These are phyloP conservation scores for Phytophthora fragariae DNA, from an alignment of 352 stramenopile genomes.

Conservation along the genomic window DNA sequence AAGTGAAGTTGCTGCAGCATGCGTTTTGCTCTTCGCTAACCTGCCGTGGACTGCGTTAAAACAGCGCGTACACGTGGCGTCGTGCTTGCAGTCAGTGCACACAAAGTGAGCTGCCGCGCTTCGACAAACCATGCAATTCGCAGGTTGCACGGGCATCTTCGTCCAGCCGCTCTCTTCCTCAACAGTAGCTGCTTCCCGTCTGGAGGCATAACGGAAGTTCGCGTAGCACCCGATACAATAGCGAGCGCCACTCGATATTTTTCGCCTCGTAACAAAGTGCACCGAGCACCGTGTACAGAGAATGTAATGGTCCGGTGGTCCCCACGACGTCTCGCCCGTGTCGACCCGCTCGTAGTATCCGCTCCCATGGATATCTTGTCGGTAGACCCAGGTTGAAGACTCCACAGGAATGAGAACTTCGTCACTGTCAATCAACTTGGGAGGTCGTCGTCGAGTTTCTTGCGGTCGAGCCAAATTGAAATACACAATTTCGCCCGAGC, in stretches of 20 bases:
- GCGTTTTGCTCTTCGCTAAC: conserved; percentile 24
- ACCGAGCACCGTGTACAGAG: background rate
- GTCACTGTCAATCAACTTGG: conserved; percentile 39
- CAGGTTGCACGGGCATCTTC: conserved; percentile 63
- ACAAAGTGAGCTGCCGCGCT: conserved; percentile 48
- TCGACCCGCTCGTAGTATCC: background rate
- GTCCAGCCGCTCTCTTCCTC: conserved; percentile 48
- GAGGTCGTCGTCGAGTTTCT: conserved; percentile 46
- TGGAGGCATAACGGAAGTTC: background rate
- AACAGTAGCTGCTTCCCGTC: conserved; percentile 15
- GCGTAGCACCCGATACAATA: too few relatives aligned
- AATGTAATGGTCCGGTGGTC: background rate
- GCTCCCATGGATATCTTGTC: background rate
- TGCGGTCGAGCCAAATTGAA: conserved; percentile 60
- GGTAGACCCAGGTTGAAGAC: conserved; percentile 45
- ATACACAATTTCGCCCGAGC: conserved; percentile 58
- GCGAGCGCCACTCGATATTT: conserved; percentile 42
- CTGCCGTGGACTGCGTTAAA: conserved; percentile 55
- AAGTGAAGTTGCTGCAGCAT: conserved; percentile 14
- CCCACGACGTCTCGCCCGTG: background rate
- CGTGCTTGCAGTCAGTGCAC: conserved; percentile 63
- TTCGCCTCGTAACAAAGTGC: conserved; percentile 36
- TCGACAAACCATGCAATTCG: conserved; percentile 71
- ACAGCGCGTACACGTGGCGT: conserved; percentile 60
- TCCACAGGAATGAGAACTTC: too few relatives aligned